Conservation (phyloP, 1,284 basidiomycete species). For the Violaceomyces palustris region DNA sequence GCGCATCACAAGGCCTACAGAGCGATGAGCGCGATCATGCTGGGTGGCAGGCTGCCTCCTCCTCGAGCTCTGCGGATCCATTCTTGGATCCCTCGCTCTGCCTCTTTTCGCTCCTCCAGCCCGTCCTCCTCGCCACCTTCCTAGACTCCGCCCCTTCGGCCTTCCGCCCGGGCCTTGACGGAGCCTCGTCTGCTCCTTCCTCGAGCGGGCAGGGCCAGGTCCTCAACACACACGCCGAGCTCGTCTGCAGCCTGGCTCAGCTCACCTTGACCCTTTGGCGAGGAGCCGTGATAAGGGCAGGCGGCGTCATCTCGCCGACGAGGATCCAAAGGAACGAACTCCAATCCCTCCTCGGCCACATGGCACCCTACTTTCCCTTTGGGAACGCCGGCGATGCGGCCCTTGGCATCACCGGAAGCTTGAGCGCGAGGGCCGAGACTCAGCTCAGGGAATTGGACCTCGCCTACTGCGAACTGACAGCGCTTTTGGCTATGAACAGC, state of each 20-base stretch:
- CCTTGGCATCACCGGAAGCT: too few species aligned
- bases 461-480: constrained; percentile 26
- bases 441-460: too few species aligned
- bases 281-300: constrained; percentile 3
- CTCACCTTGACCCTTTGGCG: constrained; percentile 25
- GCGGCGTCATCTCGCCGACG: constrained; percentile 2
- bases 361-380: constrained; percentile 37
- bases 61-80: background rate
- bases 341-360: constrained; percentile 15
- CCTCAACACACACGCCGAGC: constrained; percentile 13
- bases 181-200: too few species aligned
- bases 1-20: too few species aligned
- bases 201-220: constrained; percentile 14
- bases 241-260: constrained; percentile 17
- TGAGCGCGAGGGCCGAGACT: too few species aligned
- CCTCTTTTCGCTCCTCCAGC: constrained; percentile 15
- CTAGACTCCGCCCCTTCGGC: constrained; percentile 27
- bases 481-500: constrained; percentile 16
- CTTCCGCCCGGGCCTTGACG: constrained; percentile 25
- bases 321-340: constrained; percentile 3
- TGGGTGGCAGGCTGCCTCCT: background rate
- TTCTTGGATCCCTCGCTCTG: constrained; percentile 5
- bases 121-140: constrained; percentile 20
- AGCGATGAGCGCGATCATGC: too few species aligned
- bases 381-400: too few species aligned